Evolutionary conservation across 768 basidiomycete species (phyloP), one percentile per base, ranked within the genome.

Genomic region (Crepidotus variabilis): DNA sequence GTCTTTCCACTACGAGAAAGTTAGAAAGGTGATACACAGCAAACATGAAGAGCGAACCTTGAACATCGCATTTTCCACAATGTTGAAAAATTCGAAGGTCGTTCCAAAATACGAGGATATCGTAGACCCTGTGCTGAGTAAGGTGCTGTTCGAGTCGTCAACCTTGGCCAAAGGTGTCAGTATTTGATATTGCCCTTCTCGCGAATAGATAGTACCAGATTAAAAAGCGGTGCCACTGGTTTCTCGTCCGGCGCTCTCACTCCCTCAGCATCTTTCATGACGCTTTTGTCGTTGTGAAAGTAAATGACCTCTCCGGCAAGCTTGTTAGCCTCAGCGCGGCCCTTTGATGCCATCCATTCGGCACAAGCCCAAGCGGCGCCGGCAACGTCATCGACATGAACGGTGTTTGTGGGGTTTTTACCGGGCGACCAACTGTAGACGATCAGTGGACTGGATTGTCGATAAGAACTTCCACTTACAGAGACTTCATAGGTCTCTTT

Each of bases 401-500:
- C 74, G 0, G 90, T 91, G 63, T 93, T 79, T 21, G 83, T 84
- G 10, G 85, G 78, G 58, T 89, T 81, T 69, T 85, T 87, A 28
- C 90, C 88, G 5, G 90, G 90, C 8, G 86, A 82, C 88, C 90
- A 90, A 67, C 90, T 92, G 60, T 1, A 33, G 52, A 35, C 47
- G 36, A 48, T 71, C 34, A 65, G 34, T 57, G 57, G 21, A 49
- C 39, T 36, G 36, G 22, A 39, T 22, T 53, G 10, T 55, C 35
- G 13, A 55, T 24, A 54, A 13, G 49, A 45, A 49, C 10, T 22
- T 32, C 20, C 43, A 63, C 86, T 61, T 63, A 92, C 90, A 93
- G 76, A 9, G 85, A 88, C 68, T 90, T 92, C 86, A 94, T 90
- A 1, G 90, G 89, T 61, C 89, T 86, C 66, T 90, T 83, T 69